Base-by-base conservation (phyloP, 768 basidiomycete genomes). In the Pisolithus albus region DNA sequence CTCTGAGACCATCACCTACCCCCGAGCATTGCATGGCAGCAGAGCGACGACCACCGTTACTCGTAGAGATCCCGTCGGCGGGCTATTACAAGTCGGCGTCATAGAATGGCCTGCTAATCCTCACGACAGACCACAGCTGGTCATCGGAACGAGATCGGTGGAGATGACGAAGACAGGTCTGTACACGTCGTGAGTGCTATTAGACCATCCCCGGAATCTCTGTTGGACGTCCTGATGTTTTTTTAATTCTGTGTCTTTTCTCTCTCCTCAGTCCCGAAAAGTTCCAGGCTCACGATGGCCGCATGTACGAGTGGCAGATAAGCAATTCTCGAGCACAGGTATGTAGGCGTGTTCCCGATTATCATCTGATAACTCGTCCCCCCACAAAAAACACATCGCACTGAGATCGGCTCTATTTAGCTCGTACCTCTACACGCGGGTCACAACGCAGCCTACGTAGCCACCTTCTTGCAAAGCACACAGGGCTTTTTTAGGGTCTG, bases 261-360 rank as follows among this genome's bases (percentile, higher is more conserved):
- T 21, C 21, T 16, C 24, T 26, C 5, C 2, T 5, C 39, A 66
- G 64, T 2, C 59, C 65, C 5, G 67, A 67, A 21, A 62, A 53
- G 5, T 67, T 67, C 21, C 59, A 41, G 1, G 65, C 59, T 0
- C 19, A 34, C 4, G 56, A 67, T n/a, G 61, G 58, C 1, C 24
- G 24, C 18, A 19, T 23, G 44, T 67, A 67, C 6, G 65, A 69
- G 16, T 67, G 65, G 65, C 65, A 67, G 37, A 58, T 67, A 2
- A 50, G 18, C 0, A 56, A 67, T 2, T 39, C 40, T 3, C 59
- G 55, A 38, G 45, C 63, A 5, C 65, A 67, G 57, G 65, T 66
- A n/a, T n/a, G n/a, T n/a, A 28, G 13, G 51, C 32, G 21, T 10
- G 9, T 2, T 34, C 18, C n/a, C 8, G 11, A 5, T 23, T 4